Base-by-base conservation (phyloP, 1,139 yeast species). In the Tardiomyces depauwii region DNA sequence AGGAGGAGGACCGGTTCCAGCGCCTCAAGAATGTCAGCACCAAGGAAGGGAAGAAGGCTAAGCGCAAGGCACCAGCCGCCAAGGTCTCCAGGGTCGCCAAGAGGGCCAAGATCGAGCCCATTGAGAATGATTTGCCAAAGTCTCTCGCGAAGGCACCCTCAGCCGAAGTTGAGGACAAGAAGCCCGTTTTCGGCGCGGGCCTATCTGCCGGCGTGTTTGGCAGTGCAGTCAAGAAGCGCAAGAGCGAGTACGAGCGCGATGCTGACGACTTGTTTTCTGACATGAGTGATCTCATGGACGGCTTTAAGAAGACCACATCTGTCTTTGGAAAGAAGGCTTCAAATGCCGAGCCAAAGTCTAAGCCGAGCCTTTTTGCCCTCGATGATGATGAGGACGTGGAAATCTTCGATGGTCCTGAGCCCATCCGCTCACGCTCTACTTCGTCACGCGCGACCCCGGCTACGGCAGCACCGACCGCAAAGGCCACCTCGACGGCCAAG, bases 1-100 rank as follows among this genome's bases (percentile, higher is more conserved):
- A 78, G 51, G 67, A 63, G 41, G 73, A 70, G 16, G 88, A 82
- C 55, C 72, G 70, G 43, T 74, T 64, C 46, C 65, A 59, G 49
- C 65, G 70, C 19, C 60, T 56, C 45, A 49, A 56, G 11, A 28
- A 42, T 39, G 18, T 40, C 40, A 0, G 49, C 44, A 33, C 46
- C 30, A 30, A 18, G 33, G 28, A 32, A 5, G 25, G 25, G 7
- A 21, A 21, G 25, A 21, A 21, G 32, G 11, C 13, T 6, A 13
- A 11, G n/a, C 32, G 32, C 32, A 28, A 28, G 14, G 32, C 32
- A 6, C 32, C 25, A 4, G 25, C 25, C 4, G 25, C 25, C 7
- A 21, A 21, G 25, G 32, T 28, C 32, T 6, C 14, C 32, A 28
- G 13, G n/a, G 4, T 10, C 4, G 4, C 32, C 13, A 28, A 13